Evolutionary conservation across 164 flowering plant species (phyloP).

Genomic region (Buxus sempervirens): DNA sequence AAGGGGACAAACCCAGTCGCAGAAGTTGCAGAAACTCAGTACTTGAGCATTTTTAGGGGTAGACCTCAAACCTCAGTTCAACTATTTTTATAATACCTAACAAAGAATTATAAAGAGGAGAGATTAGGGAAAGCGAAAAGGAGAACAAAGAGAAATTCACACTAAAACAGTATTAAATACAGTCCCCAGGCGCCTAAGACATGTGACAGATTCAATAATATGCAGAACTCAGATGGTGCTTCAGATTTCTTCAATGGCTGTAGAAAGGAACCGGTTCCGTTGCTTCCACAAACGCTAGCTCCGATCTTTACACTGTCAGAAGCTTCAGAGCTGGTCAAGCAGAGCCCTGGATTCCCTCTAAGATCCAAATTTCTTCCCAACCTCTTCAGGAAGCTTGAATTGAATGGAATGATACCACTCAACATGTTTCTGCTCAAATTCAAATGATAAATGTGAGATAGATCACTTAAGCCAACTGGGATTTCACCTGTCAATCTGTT

Average conservation of each 20-base stretch:
- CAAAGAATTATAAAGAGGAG: background rate
- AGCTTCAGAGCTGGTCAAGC: conserved; percentile 49
- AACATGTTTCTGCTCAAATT: conserved; percentile 73
- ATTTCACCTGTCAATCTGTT: conserved; percentile 65
- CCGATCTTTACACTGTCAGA: conserved; percentile 38
- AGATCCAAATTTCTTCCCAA: conserved; percentile 71
- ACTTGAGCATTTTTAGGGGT: conserved; percentile 7
- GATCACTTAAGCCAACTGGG: conserved; percentile 44
- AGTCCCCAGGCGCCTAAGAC: conserved; percentile 13
- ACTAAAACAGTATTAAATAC: conserved; percentile 8
- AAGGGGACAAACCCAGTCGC: background rate
- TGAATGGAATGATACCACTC: conserved; percentile 70
- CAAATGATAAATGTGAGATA: conserved; percentile 70
- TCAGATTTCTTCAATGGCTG: conserved; percentile 47
- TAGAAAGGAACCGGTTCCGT: conserved; percentile 26
- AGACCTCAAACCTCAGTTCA: background rate
- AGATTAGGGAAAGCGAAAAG: background rate
- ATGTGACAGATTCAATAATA: conserved; percentile 10
- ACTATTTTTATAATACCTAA: background rate
- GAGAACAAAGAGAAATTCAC: background rate
- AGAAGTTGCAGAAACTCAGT: background rate
- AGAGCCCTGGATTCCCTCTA: conserved; percentile 66
- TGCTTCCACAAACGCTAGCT: conserved; percentile 44
- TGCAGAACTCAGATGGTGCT: conserved; percentile 27
- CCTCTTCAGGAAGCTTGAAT: conserved; percentile 53